Evolutionary conservation across 495 filamentous ascomycete genomes (phyloP), one percentile per base, ranked within the genome.

Genomic region (Staphylotrichum longicolle): DNA sequence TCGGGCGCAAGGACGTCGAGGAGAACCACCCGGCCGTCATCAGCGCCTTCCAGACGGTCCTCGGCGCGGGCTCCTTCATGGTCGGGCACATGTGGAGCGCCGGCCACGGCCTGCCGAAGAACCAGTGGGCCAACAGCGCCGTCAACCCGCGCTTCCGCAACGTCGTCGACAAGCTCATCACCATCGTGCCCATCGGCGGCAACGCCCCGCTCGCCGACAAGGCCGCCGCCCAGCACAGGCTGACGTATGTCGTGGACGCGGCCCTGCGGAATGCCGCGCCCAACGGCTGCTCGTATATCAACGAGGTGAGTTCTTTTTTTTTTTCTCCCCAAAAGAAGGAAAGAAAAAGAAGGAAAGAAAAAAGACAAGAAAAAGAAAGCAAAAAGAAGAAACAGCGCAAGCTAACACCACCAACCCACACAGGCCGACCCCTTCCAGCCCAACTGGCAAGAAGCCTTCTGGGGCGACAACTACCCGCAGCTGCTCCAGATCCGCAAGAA

Each of bases 371-470:
- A 14, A 55, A 59, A 12, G 34, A 27, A 27, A 27, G 20, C 20
- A 27, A 27, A 27, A 27, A 1, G 1, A 27, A 27, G 20, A 1
- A 27, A 27, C 20, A 27, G 1, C 20, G 20, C 20, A 27, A 27
- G 1, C 20, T 27, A 27, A 27, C 20, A 27, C 20, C 1, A 27
- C 20, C 20, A 27, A 27, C 0, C 20, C 20, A 1, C 20, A 1
- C 54, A 81, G 76, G 80, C 75, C 27, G 80, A 86, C 63, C 77
- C 81, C 11, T 72, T 77, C 58, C 78, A 86, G 63, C 77, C 80
- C 0, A 63, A 87, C 65, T 88, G 75, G 73, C 77, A 87, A 65
- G 45, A 71, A 20, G 71, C 69, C 9, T 87, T 86, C 62, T 88
- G 80, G 67, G 84, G 85, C 3, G 60, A 67, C 6, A 78, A 80